phyloP scores from a whole-genome alignment of 192 early-diverging fungal genomes.

The Chytriomyces confervae region DNA sequence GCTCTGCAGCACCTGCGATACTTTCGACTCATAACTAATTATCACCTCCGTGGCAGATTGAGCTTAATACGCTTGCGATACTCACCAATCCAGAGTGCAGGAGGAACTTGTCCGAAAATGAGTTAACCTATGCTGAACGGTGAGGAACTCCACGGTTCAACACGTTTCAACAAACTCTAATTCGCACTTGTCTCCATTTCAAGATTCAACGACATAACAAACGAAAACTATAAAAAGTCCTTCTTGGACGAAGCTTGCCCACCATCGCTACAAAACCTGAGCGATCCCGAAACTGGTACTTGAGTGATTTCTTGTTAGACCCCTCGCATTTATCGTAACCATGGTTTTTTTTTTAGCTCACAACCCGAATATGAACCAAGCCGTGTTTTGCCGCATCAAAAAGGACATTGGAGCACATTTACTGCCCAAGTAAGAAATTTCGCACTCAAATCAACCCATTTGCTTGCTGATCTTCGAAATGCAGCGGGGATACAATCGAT shows the following conservation, averaged over 20 bases:
- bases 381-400: conserved; percentile 64
- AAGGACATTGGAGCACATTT: conserved; percentile 62
- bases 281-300: conserved; percentile 44
- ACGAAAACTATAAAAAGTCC: conserved; percentile 55
- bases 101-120: conserved; percentile 54
- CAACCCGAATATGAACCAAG: conserved; percentile 61
- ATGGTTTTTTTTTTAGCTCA: conserved; percentile 16
- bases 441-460: not conserved
- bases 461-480: not conserved
- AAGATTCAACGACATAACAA: conserved; percentile 59
- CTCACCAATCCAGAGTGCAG: conserved; percentile 43
- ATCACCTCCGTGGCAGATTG: conserved; percentile 54
- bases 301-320: not conserved
- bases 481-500: conserved; percentile 42
- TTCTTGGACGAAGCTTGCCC: conserved; percentile 54
- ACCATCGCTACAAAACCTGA: conserved; percentile 55
- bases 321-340: not conserved
- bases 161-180: too few relatives aligned
- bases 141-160: too few relatives aligned
- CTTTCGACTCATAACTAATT: not conserved
- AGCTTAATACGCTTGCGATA: conserved; percentile 54
- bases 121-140: conserved; percentile 46
- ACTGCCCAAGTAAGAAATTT: conserved; percentile 33
- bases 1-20: not conserved
- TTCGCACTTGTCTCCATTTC: too few relatives aligned